Evolutionary conservation across 345 rosid genomes (phyloP).

Genomic region (Salix suchowensis): DNA sequence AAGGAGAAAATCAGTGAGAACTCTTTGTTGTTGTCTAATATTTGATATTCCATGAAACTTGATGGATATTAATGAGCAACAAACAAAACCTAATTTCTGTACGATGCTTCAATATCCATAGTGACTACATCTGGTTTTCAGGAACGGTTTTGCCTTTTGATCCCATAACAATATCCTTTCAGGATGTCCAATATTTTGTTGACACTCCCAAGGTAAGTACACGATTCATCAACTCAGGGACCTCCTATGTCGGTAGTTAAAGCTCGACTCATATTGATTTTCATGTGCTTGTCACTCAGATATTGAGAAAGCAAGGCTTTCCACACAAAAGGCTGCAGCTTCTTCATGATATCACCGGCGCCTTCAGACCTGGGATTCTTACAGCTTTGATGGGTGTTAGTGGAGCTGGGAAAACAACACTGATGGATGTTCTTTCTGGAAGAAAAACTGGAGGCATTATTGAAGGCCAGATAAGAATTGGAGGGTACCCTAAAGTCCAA

Average conservation of each 20-base stretch:
- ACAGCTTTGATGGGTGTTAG: conserved; percentile 47
- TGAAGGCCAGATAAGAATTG: conserved; percentile 37
- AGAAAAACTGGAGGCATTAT: conserved; percentile 43
- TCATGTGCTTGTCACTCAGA: conserved; percentile 4
- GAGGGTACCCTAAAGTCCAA: conserved; percentile 46
- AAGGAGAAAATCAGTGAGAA: conserved; percentile 24
- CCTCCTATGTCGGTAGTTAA: background rate
- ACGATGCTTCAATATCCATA: background rate
- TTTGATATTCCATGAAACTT: background rate
- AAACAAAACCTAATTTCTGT: background rate
- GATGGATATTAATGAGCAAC: background rate
- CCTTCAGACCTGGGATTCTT: conserved; percentile 44
- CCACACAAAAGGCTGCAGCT: conserved; percentile 29
- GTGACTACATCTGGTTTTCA: background rate
- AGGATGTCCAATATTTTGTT: conserved; percentile 27
- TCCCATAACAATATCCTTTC: conserved; percentile 30
- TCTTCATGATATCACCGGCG: conserved; percentile 37
- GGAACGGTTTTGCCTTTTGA: conserved; percentile 34
- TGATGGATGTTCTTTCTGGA: conserved; percentile 53
- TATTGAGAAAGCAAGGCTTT: conserved; percentile 27
- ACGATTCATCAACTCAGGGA: background rate
- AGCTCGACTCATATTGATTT: background rate
- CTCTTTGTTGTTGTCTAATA: background rate
- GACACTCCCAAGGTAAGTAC: conserved; percentile 30
- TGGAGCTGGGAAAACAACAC: conserved; percentile 48